Percentiles rank a stretch among this genome's conserved stretches.
Evolutionary conservation across 192 early-diverging fungal genomes (phyloP).

Genomic region (Dissophora ornata): DNA sequence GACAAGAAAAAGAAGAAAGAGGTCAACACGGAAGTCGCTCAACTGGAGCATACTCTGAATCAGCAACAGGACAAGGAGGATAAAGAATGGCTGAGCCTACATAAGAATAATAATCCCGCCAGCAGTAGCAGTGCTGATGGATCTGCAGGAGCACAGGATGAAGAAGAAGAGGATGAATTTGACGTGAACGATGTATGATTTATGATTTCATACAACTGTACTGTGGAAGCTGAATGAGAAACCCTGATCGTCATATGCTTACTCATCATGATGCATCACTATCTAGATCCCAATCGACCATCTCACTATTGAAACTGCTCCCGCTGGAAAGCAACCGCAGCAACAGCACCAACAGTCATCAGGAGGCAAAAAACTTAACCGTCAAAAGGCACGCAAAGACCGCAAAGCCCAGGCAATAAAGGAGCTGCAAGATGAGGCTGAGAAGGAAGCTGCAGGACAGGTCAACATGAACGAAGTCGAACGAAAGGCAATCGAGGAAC

Average conservation of each 20-base stretch:
- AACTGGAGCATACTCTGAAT: constrained; percentile 71
- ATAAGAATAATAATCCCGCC: constrained; percentile 7
- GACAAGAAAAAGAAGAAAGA: constrained; percentile 94
- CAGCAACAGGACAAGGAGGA: constrained; percentile 73
- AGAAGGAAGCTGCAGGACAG: constrained; percentile 76
- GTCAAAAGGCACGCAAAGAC: constrained; percentile 73
- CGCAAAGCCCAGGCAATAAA: constrained; percentile 78
- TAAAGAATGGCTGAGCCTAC: constrained; percentile 35
- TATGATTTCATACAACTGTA: background rate
- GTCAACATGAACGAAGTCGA: constrained; percentile 84
- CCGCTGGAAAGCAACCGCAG: constrained; percentile 24
- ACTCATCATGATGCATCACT: too few relatives aligned
- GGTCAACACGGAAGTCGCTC: constrained; percentile 70
- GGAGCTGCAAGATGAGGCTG: constrained; percentile 78
- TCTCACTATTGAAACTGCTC: constrained; percentile 22
- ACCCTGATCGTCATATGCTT: too few relatives aligned
- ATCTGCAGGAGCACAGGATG: background rate
- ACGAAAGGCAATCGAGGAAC: constrained; percentile 68
- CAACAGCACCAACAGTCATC: constrained; percentile 12
- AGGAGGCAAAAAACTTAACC: constrained; percentile 40
- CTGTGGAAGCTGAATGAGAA: too few relatives aligned
- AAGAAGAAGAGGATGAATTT: constrained; percentile 45
- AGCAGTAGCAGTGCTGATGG: background rate
- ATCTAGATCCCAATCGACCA: constrained; percentile 49
- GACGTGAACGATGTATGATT: constrained; percentile 39